These are phyloP conservation scores for Sanguinoderma infundibulare DNA, from an alignment of 1,284 basidiomycete genomes.

Conservation along the genomic window DNA sequence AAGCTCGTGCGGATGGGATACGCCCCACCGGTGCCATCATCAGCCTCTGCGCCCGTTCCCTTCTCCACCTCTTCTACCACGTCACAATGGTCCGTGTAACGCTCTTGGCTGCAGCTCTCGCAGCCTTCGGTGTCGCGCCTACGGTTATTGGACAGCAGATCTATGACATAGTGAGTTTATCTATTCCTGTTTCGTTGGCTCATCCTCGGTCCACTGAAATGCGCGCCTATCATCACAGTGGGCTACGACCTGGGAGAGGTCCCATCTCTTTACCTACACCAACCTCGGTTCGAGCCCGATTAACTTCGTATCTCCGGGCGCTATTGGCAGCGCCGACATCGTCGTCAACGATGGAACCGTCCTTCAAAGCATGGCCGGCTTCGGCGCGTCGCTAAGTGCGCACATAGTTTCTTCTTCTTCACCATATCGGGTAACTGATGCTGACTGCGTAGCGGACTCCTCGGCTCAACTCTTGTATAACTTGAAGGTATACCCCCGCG, in stretches of 20 bases:
- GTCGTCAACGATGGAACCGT: slow-evolving; percentile 44
- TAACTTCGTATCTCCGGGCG: slow-evolving; percentile 44
- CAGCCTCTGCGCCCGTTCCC: not conserved
- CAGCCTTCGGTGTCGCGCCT: slow-evolving; percentile 10
- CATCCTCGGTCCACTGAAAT: not conserved
- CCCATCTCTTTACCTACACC: slow-evolving; percentile 39
- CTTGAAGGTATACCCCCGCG: slow-evolving; percentile 44
- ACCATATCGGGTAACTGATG: not conserved
- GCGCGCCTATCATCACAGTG: slow-evolving; percentile 31
- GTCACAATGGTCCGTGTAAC: slow-evolving; percentile 20
- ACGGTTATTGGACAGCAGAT: slow-evolving; percentile 36
- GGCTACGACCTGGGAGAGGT: slow-evolving; percentile 43
- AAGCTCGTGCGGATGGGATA: not conserved
- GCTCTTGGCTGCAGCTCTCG: slow-evolving; percentile 3
- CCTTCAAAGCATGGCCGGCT: slow-evolving; percentile 52
- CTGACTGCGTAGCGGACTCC: slow-evolving; percentile 46
- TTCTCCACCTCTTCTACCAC: slow-evolving; percentile 2
- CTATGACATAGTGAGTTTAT: slow-evolving; percentile 40
- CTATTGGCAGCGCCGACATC: slow-evolving; percentile 49
- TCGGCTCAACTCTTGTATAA: slow-evolving; percentile 50
- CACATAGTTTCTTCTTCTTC: slow-evolving; percentile 5
- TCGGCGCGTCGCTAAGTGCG: slow-evolving; percentile 53
- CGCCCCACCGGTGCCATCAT: not conserved
- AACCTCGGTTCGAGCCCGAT: slow-evolving; percentile 37
- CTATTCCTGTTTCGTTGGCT: not conserved